These are phyloP conservation scores for Teunomyces lycoperdinae DNA, from an alignment of 805 yeast genomes.

Conservation along the genomic window DNA sequence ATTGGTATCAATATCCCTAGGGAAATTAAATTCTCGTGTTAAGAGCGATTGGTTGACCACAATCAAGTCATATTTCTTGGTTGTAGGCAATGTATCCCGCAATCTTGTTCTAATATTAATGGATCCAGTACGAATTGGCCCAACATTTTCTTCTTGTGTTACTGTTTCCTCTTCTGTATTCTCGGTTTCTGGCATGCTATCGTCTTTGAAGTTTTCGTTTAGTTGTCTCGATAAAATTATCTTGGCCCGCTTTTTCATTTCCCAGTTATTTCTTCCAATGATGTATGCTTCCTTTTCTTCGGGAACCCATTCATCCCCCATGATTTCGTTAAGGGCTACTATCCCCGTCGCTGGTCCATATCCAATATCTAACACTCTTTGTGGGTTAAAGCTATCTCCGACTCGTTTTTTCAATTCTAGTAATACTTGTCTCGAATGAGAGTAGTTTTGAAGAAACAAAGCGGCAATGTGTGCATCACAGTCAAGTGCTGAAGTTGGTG, in stretches of 20 bases:
- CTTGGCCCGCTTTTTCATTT: constrained; percentile 81
- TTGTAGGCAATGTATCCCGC: constrained; percentile 49
- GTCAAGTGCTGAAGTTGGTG: constrained; percentile 42
- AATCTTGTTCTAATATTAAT: constrained; percentile 56
- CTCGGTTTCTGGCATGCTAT: constrained; percentile 10
- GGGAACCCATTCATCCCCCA: constrained; percentile 65
- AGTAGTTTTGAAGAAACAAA: constrained; percentile 77
- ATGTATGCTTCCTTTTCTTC: constrained; percentile 67
- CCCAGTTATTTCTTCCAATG: constrained; percentile 52
- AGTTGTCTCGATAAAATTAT: constrained; percentile 68
- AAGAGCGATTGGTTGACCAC: constrained; percentile 79
- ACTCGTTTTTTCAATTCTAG: constrained; percentile 58
- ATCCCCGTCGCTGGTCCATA: constrained; percentile 93
- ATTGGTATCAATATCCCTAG: constrained; percentile 68
- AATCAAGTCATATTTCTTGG: constrained; percentile 70
- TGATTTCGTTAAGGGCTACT: constrained; percentile 78
- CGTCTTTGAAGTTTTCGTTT: constrained; percentile 34
- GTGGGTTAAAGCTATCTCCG: constrained; percentile 59
- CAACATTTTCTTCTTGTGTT: constrained; percentile 19
- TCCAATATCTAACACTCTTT: constrained; percentile 72
- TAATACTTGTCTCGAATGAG: constrained; percentile 62
- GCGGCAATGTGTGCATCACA: constrained; percentile 82
- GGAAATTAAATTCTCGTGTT: constrained; percentile 57
- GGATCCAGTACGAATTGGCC: constrained; percentile 54
- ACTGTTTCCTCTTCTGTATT: constrained; percentile 19